Evolutionary conservation across 257 asterid species (phyloP), one percentile per base, ranked within the genome.

Genomic region (Forsythia viridissima): DNA sequence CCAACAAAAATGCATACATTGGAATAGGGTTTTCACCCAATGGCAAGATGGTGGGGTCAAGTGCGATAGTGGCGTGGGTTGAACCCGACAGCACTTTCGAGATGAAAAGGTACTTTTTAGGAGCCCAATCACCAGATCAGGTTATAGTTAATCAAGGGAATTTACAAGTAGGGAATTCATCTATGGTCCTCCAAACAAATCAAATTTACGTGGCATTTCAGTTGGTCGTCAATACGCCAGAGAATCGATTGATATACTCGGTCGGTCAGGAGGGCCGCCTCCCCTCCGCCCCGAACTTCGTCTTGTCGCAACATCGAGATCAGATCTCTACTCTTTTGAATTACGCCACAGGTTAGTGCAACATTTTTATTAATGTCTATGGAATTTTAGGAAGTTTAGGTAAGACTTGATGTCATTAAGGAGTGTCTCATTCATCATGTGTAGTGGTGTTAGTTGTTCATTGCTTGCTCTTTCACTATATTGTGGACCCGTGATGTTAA

Each of bases 31-130:
- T 93, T 72, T 93, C 98, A 30, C 84, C 92, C 2, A 43, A 82
- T 9, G 98, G 98, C 2, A n/a, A 75, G 20, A 93, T 93, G 98
- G 86, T 90, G 5, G 96, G 97, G 15, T 93, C 98, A 0, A 88
- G 84, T 21, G 98, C 97, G 20, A 4, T 93, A 21, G 97, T 88
- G 2, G 97, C 94, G 0, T 93, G 98, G 98, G 84, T 82, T 0
- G 79, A 74, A 24, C 7, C 86, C 1, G 80, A 75, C 4, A 86
- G 84, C 3, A 69, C 76, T 6, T 41, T 86, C 0, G 12, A 9
- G 3, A 82, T 90, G 77, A 80, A 79, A 38, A 81, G 40, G 80
- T 93, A 93, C 74, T 88, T 7, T 51, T 83, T 93, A 5, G 92
- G 93, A 0, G 97, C 96, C n/a, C 86, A 87, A 77, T 74, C 77